Conservation (phyloP, 768 basidiomycete genomes). For the Amanita pseudoporphyria region DNA sequence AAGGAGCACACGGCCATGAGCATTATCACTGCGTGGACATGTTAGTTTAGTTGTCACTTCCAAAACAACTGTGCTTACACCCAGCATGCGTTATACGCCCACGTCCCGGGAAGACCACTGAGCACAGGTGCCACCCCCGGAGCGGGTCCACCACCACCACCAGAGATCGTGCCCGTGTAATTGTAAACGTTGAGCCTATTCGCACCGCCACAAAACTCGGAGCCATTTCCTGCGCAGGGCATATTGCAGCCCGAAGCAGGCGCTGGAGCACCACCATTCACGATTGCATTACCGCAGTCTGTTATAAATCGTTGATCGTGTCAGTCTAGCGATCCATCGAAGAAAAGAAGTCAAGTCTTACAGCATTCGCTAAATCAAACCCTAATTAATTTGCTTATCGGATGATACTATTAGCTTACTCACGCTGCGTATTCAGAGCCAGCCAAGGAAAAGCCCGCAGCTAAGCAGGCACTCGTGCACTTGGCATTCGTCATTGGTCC, state of each 20-base stretch:
- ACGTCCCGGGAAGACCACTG: constrained; percentile 40
- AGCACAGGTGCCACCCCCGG: constrained; percentile 33
- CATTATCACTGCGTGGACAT: constrained; percentile 40
- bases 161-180: constrained; percentile 46
- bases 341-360: constrained; percentile 21
- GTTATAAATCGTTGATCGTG: constrained; percentile 4
- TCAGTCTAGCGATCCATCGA: background rate
- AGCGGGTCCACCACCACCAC: constrained; percentile 24
- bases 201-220: constrained; percentile 69
- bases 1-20: constrained; percentile 49
- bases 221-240: constrained; percentile 50
- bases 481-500: constrained; percentile 41
- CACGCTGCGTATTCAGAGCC: constrained; percentile 31
- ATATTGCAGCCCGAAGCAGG: constrained; percentile 52
- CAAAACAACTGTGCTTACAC: constrained; percentile 30
- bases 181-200: constrained; percentile 59
- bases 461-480: constrained; percentile 56
- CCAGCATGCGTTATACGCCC: constrained; percentile 58
- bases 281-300: constrained; percentile 44
- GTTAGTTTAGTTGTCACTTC: background rate
- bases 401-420: constrained; percentile 11
- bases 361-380: constrained; percentile 43
- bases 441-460: constrained; percentile 31
- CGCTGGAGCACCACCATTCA: constrained; percentile 36
- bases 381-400: constrained; percentile 17